Conservation (phyloP, 345 rosid genomes). For the Eucalyptus pauciflora region DNA sequence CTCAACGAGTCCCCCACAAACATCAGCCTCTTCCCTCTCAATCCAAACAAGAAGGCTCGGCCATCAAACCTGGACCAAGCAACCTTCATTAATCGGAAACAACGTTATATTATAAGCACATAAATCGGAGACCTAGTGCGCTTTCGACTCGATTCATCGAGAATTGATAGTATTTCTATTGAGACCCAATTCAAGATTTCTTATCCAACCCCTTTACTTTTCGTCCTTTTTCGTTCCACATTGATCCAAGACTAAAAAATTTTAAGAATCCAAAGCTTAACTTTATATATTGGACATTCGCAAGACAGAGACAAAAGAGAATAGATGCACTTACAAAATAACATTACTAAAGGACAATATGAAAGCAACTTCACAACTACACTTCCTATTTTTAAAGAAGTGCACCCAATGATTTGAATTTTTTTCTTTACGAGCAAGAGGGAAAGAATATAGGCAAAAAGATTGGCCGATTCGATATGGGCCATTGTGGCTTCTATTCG, state of each 20-base stretch:
- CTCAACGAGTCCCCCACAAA: slow-evolving; percentile 46
- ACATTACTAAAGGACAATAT: neutral
- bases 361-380: neutral
- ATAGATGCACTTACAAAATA: neutral
- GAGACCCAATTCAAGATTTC: neutral
- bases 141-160: neutral
- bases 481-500: neutral
- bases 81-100: neutral
- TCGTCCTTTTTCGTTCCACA: neutral
- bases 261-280: neutral
- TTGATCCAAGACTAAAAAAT: neutral
- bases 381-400: neutral
- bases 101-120: neutral
- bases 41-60: slow-evolving; percentile 7
- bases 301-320: neutral
- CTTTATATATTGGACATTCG: neutral
- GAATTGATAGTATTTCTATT: neutral
- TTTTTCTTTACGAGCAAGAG: neutral
- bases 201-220: neutral
- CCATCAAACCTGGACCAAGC: slow-evolving; percentile 18
- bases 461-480: neutral
- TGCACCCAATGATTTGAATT: neutral
- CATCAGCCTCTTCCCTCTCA: slow-evolving; percentile 28
- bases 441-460: neutral
- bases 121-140: neutral